Conservation (phyloP, 2,329 filamentous ascomycete genomes). For the Fusarium albosuccineum region DNA sequence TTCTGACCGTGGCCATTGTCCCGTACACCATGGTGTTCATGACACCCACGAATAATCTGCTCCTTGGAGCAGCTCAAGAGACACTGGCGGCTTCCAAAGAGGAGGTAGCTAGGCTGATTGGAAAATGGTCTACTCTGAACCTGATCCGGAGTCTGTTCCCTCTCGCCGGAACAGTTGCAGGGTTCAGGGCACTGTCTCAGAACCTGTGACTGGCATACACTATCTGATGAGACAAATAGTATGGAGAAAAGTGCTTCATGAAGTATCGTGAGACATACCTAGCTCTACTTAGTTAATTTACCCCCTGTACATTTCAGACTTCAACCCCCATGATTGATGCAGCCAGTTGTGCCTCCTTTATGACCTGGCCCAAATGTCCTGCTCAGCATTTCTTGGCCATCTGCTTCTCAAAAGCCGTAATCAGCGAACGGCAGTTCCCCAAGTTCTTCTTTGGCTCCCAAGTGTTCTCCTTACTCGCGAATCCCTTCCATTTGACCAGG, state of each 20-base stretch:
- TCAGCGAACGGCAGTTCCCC: conserved; percentile 51
- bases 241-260: background rate
- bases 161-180: conserved; percentile 47
- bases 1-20: conserved; percentile 53
- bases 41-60: conserved; percentile 51
- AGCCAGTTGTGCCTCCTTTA: background rate
- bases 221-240: background rate
- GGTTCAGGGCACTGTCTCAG: conserved; percentile 38
- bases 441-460: conserved; percentile 67
- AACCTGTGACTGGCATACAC: conserved; percentile 20
- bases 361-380: background rate
- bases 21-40: conserved; percentile 57
- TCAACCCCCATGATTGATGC: background rate
- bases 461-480: conserved; percentile 58
- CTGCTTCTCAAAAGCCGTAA: conserved; percentile 54
- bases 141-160: conserved; percentile 49
- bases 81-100: conserved; percentile 26
- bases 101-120: conserved; percentile 43
- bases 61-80: conserved; percentile 46
- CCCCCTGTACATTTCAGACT: background rate
- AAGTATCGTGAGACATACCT: background rate
- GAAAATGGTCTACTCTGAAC: conserved; percentile 47
- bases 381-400: conserved; percentile 14
- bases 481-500: conserved; percentile 68
- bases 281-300: background rate